Base-by-base conservation (phyloP, 2,329 filamentous ascomycete genomes). In the Gnomoniopsis sp. region DNA sequence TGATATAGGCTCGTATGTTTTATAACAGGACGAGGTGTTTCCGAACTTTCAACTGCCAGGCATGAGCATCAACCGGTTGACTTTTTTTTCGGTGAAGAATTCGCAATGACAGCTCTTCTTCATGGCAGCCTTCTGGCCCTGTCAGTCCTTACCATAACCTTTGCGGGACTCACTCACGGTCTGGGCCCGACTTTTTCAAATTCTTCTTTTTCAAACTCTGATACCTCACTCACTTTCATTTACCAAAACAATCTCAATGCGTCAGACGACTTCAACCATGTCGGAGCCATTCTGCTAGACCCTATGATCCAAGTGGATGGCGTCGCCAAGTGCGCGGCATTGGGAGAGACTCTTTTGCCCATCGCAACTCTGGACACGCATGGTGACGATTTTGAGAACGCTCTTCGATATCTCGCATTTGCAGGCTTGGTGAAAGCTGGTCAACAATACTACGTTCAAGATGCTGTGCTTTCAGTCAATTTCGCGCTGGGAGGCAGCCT, bases 181-280 rank as follows among this genome's bases (percentile, higher is more conserved):
- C 48, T 49, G 34, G 34, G 34, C 11, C 19, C 17, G 1, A 36
- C 53, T 3, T 55, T 12, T 8, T 2, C 44, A 6, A 52, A 57
- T 22, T 49, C 49, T 15, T 52, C 57, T 3, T 59, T 52, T 43
- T 60, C 59, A n/a, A 78, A 77, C 59, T 62, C 70, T 12, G 64
- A 73, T 23, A 77, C 74, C 1, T 81, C 79, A 1, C 65, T 82
- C 55, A 80, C 78, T 0, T 69, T 82, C 7, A 65, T 82, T 10
- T 83, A 79, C 60, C 79, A 82, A 64, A 83, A 83, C 68, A 82
- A 82, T 44, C 70, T 83, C 23, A 84, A 84, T 64, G 72, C 70
- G 8, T 77, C 78, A 0, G 80, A 84, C 61, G 78, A 82, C 67
- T 70, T 66, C 26, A 82, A 82, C 61, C 80, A 83, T 64, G 70